These are phyloP conservation scores for Lactuca sativa DNA, from an alignment of 129 eudicot species.

Conservation along the genomic window DNA sequence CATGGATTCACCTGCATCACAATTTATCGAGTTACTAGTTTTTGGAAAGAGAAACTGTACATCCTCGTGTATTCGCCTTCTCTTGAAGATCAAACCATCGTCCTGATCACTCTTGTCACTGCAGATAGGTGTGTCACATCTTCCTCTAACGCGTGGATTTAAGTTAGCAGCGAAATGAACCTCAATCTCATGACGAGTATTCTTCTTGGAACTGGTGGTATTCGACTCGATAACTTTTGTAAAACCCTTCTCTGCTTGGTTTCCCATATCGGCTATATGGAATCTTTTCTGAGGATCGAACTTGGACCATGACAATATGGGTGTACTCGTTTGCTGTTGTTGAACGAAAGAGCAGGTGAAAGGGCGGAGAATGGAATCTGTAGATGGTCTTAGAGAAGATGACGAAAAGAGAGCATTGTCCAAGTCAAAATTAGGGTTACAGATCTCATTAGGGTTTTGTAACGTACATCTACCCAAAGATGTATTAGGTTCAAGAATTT, in stretches of 20 bases:
- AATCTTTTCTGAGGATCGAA: constrained; percentile 31
- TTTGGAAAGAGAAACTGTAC: constrained; percentile 21
- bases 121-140: constrained; percentile 4
- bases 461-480: constrained; percentile 21
- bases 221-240: constrained; percentile 27
- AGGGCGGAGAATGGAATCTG: constrained; percentile 37
- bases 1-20: constrained; percentile 28
- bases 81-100: constrained; percentile 29
- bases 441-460: constrained; percentile 34
- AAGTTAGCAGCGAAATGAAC: constrained; percentile 38
- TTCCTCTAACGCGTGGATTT: constrained; percentile 36
- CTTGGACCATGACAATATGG: constrained; percentile 47
- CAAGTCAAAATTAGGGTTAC: constrained; percentile 34
- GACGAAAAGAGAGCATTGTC: constrained; percentile 35
- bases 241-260: constrained; percentile 30
- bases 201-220: constrained; percentile 30
- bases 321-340: constrained; percentile 21
- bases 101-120: constrained; percentile 31
- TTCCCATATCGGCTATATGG: constrained; percentile 27
- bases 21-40: constrained; percentile 17
- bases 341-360: constrained; percentile 46
- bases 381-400: constrained; percentile 38
- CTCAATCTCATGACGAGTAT: constrained; percentile 26
- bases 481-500: constrained; percentile 37
- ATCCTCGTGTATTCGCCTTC: constrained; percentile 46